Conservation (phyloP, 768 basidiomycete species). For the Tricholoma hemisulphureum region DNA sequence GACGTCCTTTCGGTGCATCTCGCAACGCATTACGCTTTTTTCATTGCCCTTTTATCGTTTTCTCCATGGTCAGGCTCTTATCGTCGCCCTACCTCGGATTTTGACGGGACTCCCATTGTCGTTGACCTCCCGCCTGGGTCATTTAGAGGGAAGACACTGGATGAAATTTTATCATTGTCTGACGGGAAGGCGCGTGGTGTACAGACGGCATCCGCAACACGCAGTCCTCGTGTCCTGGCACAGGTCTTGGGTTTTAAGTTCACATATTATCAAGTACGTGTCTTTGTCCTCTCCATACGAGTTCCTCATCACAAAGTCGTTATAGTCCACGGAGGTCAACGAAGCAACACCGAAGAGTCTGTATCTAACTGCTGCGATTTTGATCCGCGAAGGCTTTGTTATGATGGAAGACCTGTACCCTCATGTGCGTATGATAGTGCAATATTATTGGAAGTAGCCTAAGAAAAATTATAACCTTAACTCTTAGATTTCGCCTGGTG, state of each 20-base stretch:
- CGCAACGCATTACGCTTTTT: conserved; percentile 82
- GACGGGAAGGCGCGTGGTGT: conserved; percentile 35
- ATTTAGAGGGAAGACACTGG: conserved; percentile 60
- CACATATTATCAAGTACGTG: conserved; percentile 76
- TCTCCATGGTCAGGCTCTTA: conserved; percentile 83
- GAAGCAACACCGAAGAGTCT: conserved; percentile 70
- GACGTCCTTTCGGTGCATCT: conserved; percentile 87
- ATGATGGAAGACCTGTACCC: conserved; percentile 85
- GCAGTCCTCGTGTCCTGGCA: conserved; percentile 63
- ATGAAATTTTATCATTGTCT: conserved; percentile 61
- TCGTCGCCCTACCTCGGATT: conserved; percentile 29
- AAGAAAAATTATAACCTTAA: neutral
- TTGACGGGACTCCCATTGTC: conserved; percentile 33
- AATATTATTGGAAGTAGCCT: neutral
- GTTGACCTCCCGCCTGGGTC: conserved; percentile 36
- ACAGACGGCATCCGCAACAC: conserved; percentile 18
- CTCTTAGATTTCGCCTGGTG: conserved; percentile 66
- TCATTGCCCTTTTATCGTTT: conserved; percentile 78
- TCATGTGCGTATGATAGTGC: conserved; percentile 64
- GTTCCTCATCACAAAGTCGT: conserved; percentile 4
- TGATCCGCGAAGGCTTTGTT: conserved; percentile 89
- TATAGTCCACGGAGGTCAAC: conserved; percentile 53
- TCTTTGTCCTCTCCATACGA: neutral
- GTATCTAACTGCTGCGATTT: conserved; percentile 78
- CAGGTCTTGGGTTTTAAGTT: conserved; percentile 99